Conservation (phyloP, 2,329 filamentous ascomycete genomes). For the Phaeosphaeriaceae sp. region DNA sequence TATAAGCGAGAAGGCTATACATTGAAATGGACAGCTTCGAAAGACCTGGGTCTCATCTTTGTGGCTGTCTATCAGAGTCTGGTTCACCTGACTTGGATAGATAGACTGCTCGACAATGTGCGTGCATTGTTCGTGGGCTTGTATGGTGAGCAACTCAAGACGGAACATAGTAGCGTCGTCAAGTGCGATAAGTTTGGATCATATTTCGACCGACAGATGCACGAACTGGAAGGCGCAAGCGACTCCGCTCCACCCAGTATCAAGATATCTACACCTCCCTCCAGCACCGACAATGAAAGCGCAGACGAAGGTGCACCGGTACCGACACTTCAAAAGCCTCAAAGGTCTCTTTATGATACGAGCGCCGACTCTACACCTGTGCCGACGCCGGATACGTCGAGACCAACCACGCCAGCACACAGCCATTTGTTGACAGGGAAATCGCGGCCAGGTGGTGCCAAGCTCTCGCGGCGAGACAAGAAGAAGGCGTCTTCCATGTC, state of each 20-base stretch:
- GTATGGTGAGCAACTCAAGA: constrained; percentile 86
- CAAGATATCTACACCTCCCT: constrained; percentile 57
- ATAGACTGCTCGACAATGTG: constrained; percentile 94
- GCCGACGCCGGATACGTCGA: constrained; percentile 75
- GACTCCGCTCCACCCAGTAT: constrained; percentile 42
- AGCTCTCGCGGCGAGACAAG: constrained; percentile 80
- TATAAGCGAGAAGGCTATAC: constrained; percentile 95
- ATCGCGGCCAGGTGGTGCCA: constrained; percentile 69
- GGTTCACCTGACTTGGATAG: constrained; percentile 94
- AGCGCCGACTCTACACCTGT: constrained; percentile 74
- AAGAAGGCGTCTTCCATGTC: constrained; percentile 64
- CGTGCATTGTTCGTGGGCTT: constrained; percentile 89
- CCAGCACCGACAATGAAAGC: constrained; percentile 57
- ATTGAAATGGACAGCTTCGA: constrained; percentile 89
- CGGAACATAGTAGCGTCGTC: constrained; percentile 76
- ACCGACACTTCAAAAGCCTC: constrained; percentile 56
- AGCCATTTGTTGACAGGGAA: constrained; percentile 75
- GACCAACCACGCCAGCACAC: constrained; percentile 75
- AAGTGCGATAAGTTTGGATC: constrained; percentile 80
- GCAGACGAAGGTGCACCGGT: constrained; percentile 59
- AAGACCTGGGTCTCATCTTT: constrained; percentile 94
- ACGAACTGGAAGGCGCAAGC: constrained; percentile 73
- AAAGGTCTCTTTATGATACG: constrained; percentile 48
- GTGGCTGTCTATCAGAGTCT: constrained; percentile 98
- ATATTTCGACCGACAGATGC: constrained; percentile 93